phyloP scores from a whole-genome alignment of 2,329 filamentous ascomycete species.

The Aspergillus pseudoterreus region DNA sequence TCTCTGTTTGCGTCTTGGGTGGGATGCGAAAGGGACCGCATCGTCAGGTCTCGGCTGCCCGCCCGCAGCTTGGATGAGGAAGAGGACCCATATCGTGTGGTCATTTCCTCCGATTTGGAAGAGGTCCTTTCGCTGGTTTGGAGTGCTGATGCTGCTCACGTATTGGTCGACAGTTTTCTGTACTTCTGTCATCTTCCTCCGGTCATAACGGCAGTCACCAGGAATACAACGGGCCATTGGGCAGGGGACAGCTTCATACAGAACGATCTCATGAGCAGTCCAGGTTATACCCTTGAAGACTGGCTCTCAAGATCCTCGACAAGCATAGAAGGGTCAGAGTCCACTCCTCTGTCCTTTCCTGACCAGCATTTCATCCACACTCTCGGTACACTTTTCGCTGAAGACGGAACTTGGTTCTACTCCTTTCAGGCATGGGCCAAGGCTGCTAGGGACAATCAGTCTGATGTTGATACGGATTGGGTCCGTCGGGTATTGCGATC shows the following conservation, averaged over 20 bases:
- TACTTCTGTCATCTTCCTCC: conserved; percentile 65
- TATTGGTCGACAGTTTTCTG: conserved; percentile 67
- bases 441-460: conserved; percentile 22
- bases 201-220: conserved; percentile 25
- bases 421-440: conserved; percentile 32
- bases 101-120: conserved; percentile 74
- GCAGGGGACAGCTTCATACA: conserved; percentile 54
- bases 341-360: conserved; percentile 32
- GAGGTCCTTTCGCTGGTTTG: conserved; percentile 51
- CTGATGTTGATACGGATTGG: conserved; percentile 44
- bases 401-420: conserved; percentile 46
- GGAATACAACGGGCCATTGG: conserved; percentile 34
- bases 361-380: conserved; percentile 40
- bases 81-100: conserved; percentile 77
- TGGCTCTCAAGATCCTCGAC: conserved; percentile 21
- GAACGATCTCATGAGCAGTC: conserved; percentile 35
- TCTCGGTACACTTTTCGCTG: conserved; percentile 53
- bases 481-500: conserved; percentile 55
- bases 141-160: conserved; percentile 30
- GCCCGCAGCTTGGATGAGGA: conserved; percentile 74
- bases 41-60: conserved; percentile 54
- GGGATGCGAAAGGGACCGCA: conserved; percentile 52
- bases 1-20: conserved; percentile 45
- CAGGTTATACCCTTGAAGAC: conserved; percentile 17
- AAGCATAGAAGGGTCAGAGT: conserved; percentile 7